Evolutionary conservation across 176 grass and related monocot genomes (phyloP), one percentile per base, ranked within the genome.

Genomic region (Typha latifolia): DNA sequence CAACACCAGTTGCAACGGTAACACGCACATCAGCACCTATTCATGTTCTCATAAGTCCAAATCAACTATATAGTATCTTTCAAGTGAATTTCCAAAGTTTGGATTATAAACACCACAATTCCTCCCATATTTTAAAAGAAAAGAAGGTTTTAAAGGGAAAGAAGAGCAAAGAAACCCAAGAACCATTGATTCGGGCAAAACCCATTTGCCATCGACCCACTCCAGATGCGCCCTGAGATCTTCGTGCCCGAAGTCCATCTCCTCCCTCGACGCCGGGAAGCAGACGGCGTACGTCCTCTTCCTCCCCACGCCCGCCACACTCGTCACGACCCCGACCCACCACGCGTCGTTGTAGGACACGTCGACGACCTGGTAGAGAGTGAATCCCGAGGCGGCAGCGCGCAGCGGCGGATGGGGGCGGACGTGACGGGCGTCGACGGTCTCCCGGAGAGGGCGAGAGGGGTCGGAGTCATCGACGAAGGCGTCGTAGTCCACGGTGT

Each of bases 171-270:
- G 52, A 20, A 18, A 20, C 52, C 7, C 15, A 18, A 57, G 24
- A 77, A 91, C 88, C 84, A 78, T 70, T 47, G 22, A 55, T 37
- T 81, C 76, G 3, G 89, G 82, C 12, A 78, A 77, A 61, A 68
- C 62, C 89, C 89, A 93, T 66, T 75, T 53, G 66, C 70, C 70
- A 12, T 59, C 79, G 67, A 79, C 53, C 82, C 87, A 88, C 49
- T 96, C 91, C 62, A 90, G 87, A 77, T 96, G 91, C 15, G 62
- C 69, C 0, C 85, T 65, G 21, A 93, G 32, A 10, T 72, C 14
- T 0, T n/a, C 76, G 24, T 49, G 32, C 7, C 51, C 57, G 61
- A 82, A 85, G 24, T 78, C 74, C 66, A 21, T 15, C 37, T 72
- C 74, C 52, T 92, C 79, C 66, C 78, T 73, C 11, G 62, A 70